These are phyloP conservation scores for Tripterygium wilfordii DNA, from an alignment of 177 flowering plant genomes.

Conservation along the genomic window DNA sequence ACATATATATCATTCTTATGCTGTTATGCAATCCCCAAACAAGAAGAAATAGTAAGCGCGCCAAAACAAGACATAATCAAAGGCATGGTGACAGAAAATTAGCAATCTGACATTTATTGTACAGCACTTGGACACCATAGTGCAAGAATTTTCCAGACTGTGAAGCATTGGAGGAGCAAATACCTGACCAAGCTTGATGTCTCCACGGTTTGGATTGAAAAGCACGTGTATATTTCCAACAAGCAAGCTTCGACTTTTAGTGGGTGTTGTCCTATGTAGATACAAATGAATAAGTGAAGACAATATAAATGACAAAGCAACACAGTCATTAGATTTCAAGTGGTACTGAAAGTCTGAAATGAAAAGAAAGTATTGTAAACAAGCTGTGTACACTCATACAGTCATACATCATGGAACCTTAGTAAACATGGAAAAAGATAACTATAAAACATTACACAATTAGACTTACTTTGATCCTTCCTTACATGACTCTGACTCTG, in stretches of 20 bases:
- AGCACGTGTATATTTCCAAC: conserved; percentile 86
- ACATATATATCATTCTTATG: no score
- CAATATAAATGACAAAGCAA: no score
- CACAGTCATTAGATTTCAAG: no score
- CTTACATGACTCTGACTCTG: conserved; percentile 7
- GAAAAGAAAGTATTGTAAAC: no score
- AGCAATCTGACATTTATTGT: no score
- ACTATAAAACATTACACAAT: not conserved
- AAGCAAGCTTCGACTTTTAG: conserved; percentile 31
- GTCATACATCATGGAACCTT: not conserved
- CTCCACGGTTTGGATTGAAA: conserved; percentile 91
- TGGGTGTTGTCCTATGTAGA: conserved; percentile 22
- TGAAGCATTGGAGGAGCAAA: conserved; percentile 3
- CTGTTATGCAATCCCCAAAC: no score
- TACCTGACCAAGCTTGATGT: conserved; percentile 95
- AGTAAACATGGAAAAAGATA: not conserved
- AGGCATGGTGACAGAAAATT: no score
- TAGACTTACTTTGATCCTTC: conserved; percentile 27
- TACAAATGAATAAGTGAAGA: not conserved
- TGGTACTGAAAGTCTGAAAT: no score
- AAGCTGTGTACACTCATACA: not conserved
- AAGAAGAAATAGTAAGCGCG: no score
- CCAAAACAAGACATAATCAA: no score
- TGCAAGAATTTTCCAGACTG: not conserved
- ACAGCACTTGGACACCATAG: no score